Percentiles rank a stretch among this genome's conserved stretches.
Conservation (phyloP, 768 basidiomycete genomes). For the Lactifluus hygrophoroides region DNA sequence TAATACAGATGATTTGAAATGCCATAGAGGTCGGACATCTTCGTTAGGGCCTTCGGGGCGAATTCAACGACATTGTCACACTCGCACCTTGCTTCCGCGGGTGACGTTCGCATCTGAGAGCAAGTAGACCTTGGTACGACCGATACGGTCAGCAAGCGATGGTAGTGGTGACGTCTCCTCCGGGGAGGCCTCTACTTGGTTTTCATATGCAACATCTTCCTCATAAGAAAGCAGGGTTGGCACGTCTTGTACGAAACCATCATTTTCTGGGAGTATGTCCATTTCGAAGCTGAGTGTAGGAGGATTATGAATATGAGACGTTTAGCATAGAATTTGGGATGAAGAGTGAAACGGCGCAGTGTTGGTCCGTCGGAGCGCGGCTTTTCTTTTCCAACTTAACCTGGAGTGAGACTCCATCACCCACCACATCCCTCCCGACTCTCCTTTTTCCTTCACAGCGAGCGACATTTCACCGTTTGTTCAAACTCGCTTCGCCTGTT, state of each 20-base stretch:
- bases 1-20: slow-evolving; percentile 21
- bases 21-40: slow-evolving; percentile 18
- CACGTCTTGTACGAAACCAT: background rate
- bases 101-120: slow-evolving; percentile 57
- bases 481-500: background rate
- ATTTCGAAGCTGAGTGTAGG: slow-evolving; percentile 21
- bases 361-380: background rate
- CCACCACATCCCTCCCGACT: background rate
- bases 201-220: slow-evolving; percentile 47
- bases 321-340: background rate
- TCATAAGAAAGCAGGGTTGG: slow-evolving; percentile 42
- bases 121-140: slow-evolving; percentile 67
- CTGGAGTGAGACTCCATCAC: background rate
- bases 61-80: slow-evolving; percentile 33
- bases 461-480: background rate
- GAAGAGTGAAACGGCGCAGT: too few species aligned
- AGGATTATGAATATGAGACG: background rate
- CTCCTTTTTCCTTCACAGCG: background rate
- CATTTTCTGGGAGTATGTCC: slow-evolving; percentile 22
- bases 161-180: slow-evolving; percentile 8
- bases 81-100: slow-evolving; percentile 66
- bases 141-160: slow-evolving; percentile 57
- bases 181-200: slow-evolving; percentile 37
- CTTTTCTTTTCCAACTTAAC: background rate
- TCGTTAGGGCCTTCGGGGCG: slow-evolving; percentile 38